Conservation (phyloP, 2,329 filamentous ascomycete genomes). For the Claviceps humidiphila region DNA sequence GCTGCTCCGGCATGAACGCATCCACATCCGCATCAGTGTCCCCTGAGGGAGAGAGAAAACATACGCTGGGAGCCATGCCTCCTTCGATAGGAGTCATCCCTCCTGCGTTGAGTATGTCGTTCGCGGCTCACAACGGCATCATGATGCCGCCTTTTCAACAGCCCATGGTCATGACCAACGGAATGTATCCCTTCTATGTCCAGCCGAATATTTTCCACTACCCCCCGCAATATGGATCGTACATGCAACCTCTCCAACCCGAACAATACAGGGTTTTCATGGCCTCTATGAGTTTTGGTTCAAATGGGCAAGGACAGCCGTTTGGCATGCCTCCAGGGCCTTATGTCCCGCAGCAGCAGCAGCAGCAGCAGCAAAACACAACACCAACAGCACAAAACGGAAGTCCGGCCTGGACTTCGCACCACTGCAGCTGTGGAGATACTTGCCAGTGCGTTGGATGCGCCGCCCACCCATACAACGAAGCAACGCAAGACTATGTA, state of each 20-base stretch:
- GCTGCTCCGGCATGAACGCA: slow-evolving; percentile 15
- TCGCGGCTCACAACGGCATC: slow-evolving; percentile 12
- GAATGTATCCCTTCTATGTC: slow-evolving; percentile 27
- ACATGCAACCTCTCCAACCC: slow-evolving; percentile 40
- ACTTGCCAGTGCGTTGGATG: slow-evolving; percentile 56
- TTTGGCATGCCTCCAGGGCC: slow-evolving; percentile 13
- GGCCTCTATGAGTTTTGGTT: slow-evolving; percentile 18
- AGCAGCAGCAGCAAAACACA: not conserved
- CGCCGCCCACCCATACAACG: slow-evolving; percentile 53
- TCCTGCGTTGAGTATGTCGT: slow-evolving; percentile 8
- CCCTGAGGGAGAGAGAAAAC: slow-evolving; percentile 11
- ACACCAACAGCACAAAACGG: slow-evolving; percentile 7
- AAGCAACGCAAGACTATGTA: slow-evolving; percentile 42
- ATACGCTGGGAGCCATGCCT: slow-evolving; percentile 10
- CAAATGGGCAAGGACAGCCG: slow-evolving; percentile 1
- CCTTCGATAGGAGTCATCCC: slow-evolving; percentile 10
- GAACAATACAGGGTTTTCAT: slow-evolving; percentile 38
- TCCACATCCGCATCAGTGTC: slow-evolving; percentile 3
- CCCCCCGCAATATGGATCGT: slow-evolving; percentile 40
- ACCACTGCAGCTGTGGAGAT: slow-evolving; percentile 49
- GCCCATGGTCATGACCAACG: slow-evolving; percentile 23
- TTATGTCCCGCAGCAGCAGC: slow-evolving; percentile 8
- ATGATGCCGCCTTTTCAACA: slow-evolving; percentile 25
- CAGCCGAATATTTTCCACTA: slow-evolving; percentile 38
- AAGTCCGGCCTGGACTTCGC: slow-evolving; percentile 19